phyloP scores from a whole-genome alignment of 495 filamentous ascomycete genomes.

The Endocarpon pusillum region DNA sequence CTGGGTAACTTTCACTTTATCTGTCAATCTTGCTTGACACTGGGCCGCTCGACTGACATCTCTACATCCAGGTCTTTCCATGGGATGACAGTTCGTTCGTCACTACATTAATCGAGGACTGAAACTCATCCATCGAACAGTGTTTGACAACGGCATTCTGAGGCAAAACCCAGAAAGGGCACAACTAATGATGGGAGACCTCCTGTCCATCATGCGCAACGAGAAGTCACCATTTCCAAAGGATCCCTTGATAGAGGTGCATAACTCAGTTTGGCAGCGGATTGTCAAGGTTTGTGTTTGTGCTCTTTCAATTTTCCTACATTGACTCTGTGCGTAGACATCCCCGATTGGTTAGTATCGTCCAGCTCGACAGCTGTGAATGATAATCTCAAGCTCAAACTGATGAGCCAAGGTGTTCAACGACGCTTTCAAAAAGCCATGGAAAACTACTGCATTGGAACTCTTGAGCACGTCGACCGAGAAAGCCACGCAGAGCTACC shows the following conservation, averaged over 20 bases:
- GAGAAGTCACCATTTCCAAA: not conserved
- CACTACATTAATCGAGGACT: not conserved
- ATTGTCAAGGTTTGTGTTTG: conserved; percentile 7
- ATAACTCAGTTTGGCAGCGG: conserved; percentile 12
- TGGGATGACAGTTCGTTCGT: conserved; percentile 13
- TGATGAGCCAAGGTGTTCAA: conserved; percentile 8
- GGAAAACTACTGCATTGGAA: conserved; percentile 14
- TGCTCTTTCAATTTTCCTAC: not conserved
- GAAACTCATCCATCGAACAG: conserved; percentile 4
- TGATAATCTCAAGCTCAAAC: not conserved
- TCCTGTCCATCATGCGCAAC: conserved; percentile 11
- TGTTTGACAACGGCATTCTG: conserved; percentile 17
- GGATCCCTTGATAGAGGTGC: conserved; percentile 7
- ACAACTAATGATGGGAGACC: conserved; percentile 8
- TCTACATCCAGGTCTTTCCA: conserved; percentile 11
- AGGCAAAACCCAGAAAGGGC: conserved; percentile 12
- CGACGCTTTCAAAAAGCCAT: conserved; percentile 14
- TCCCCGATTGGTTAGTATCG: conserved; percentile 4
- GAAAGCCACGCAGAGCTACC: conserved; percentile 6
- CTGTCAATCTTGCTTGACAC: not conserved
- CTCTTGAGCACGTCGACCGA: conserved; percentile 12
- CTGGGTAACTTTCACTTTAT: conserved; percentile 12
- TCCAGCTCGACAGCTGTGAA: not conserved
- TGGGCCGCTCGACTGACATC: conserved; percentile 1
- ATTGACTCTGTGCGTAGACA: not conserved